Base-by-base conservation (phyloP, 805 yeast genomes). In the Wickerhamomyces xylosicus region DNA sequence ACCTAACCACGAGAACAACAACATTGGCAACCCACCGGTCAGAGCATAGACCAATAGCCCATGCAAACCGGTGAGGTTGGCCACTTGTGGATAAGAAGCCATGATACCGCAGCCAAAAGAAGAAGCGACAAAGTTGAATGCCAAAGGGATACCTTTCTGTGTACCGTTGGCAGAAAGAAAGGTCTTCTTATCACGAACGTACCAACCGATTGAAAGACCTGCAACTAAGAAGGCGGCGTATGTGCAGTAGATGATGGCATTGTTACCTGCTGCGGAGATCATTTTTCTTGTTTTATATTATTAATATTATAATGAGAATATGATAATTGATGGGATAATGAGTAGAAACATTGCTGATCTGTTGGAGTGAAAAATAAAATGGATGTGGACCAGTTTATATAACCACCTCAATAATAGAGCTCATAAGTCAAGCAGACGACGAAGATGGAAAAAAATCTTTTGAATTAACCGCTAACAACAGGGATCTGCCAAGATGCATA, bases 81-180 rank as follows among this genome's bases (percentile, higher is more conserved):
- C 95, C 46, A 89, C 82, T 59, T 86, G 81, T 2, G 95, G 78
- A 52, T 85, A 89, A 0, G 96, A 83, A 11, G 92, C 73, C 29
- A 89, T 63, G 38, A 86, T 74, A 58, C 96, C 96, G 61, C 85
- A 82, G 37, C 96, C 96, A 84, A 64, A 67, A 72, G 94, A 92
- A 50, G 94, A 79, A 37, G 97, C 97, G 39, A 89, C 76, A 56
- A 89, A 89, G 57, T 89, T 89, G 43, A 89, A 66, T 2, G 95
- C 83, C 48, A 89, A 64, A 1, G 95, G 95, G n/a, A 85, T 33
- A 28, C 86, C 94, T 34, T 68, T 68, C 50, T 84, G 89, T 1
- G 95, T 77, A 11, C 92, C 80, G 61, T 87, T 85, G 3, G 89
- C 79, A 2, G 87, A 70, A 39, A 87, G 61, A 53, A 84, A 89